A percentile compares a stretch with the other conserved stretches of the same genome.
These are phyloP conservation scores for Tolypocladium tropicale DNA, from an alignment of 2,329 filamentous ascomycete genomes.

Conservation along the genomic window DNA sequence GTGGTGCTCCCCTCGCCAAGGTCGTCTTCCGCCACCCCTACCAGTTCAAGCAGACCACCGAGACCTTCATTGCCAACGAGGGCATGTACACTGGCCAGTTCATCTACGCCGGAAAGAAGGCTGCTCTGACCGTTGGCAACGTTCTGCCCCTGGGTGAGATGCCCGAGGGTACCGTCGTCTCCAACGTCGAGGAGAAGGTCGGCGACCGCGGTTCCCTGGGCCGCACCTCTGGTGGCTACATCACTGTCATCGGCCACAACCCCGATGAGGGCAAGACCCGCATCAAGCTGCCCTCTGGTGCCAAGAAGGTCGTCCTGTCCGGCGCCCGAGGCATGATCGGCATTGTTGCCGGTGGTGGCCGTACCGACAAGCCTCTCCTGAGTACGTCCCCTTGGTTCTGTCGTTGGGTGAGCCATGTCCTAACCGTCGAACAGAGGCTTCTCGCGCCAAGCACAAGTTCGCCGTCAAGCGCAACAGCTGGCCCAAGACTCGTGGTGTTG, in stretches of 20 bases:
- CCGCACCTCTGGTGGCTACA: slow-evolving; percentile 98
- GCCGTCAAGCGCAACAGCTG: slow-evolving; percentile 99
- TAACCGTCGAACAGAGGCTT: slow-evolving; percentile 61
- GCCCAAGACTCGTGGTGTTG: slow-evolving; percentile 99
- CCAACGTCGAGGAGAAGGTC: slow-evolving; percentile 98
- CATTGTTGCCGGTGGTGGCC: slow-evolving; percentile 97
- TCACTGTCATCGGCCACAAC: slow-evolving; percentile 97
- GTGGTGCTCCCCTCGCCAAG: slow-evolving; percentile 94
- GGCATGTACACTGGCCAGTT: slow-evolving; percentile 99
- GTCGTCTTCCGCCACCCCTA: slow-evolving; percentile 97
- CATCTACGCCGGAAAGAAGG: slow-evolving; percentile 99
- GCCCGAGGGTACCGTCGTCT: slow-evolving; percentile 97
- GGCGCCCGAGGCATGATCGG: slow-evolving; percentile 95
- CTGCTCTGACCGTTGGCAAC: slow-evolving; percentile 93
- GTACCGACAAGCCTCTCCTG: slow-evolving; percentile 98
- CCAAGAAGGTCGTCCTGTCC: slow-evolving; percentile 98
- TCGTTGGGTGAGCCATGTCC: background rate
- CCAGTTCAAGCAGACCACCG: slow-evolving; percentile 92
- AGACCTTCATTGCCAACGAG: slow-evolving; percentile 99
- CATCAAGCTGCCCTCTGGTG: slow-evolving; percentile 96
- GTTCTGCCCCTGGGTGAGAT: slow-evolving; percentile 88
- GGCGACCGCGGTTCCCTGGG: slow-evolving; percentile 95
- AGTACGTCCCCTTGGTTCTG: slow-evolving; percentile 45
- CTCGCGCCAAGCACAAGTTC: slow-evolving; percentile 99
- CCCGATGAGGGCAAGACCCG: slow-evolving; percentile 98